Base-by-base conservation (phyloP, 2,329 filamentous ascomycete genomes). In the Fusarium sp. region DNA sequence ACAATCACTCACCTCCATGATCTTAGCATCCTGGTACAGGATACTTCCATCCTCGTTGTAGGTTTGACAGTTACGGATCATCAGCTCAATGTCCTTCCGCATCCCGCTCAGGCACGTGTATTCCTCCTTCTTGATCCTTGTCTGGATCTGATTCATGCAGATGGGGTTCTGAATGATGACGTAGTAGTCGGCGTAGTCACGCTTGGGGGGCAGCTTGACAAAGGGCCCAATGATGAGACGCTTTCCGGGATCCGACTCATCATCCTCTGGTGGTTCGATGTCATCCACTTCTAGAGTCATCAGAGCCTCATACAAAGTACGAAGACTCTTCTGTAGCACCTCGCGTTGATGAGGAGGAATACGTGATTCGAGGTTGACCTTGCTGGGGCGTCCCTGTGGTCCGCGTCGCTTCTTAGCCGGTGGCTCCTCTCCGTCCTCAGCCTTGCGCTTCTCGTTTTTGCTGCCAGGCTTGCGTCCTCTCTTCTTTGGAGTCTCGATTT, bases 31-130 rank as follows among this genome's bases (percentile, higher is more conserved):
- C 79, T 94, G 90, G 85, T 95, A 98, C 63, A 99, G 89, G 78
- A 97, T 87, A 83, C 95, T 98, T 67, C 93, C 93, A 80, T 98
- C 96, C 83, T 99, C 97, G 79, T 99, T 99, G 87, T 97, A 99
- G 4, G 93, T 96, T 82, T 94, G 91, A 75, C 96, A 98, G 83
- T 99, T 99, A 80, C 89, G 91, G 82, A 95, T 96, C 83, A 99
- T 89, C 72, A 96, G 85, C 60, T 91, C 90, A 72, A 99, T 92
- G 80, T 99, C 97, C 75, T 90, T 91, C 64, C 91, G 89, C 88
- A 99, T 91, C 77, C 95, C 94, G 80, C 90, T 91, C 70, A 98
- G 84, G 79, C 89, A 93, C 76, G 90, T 91, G 83, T 99, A 99
- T 80, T 98, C 94, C 80, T 97, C 94, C 83, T 94, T 96, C 86